A percentile compares a stretch with the other conserved stretches of the same genome.
Evolutionary conservation across 2,329 filamentous ascomycete species (phyloP).

Genomic region (Fusarium ramigenum): DNA sequence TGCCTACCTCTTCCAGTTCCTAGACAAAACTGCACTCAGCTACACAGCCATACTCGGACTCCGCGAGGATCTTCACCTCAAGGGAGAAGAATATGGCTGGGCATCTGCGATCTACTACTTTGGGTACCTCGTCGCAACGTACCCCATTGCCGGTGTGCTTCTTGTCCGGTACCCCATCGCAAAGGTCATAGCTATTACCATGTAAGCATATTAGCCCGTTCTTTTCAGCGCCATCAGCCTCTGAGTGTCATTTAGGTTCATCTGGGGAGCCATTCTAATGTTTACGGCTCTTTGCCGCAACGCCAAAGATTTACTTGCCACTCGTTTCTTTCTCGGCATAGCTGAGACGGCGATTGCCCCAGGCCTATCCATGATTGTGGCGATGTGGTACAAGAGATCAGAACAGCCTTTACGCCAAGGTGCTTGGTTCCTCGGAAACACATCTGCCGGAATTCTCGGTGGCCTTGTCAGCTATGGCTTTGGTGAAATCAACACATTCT

Average conservation of each 20-base stretch:
- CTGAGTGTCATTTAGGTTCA: not conserved
- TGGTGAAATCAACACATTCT: not conserved
- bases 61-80: not conserved
- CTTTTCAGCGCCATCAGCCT: accelerated
- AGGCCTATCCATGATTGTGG: not conserved
- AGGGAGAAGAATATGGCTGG: not conserved
- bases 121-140: not conserved
- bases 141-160: not conserved
- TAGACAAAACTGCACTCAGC: not conserved
- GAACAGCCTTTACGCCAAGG: not conserved
- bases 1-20: not conserved
- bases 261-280: not conserved
- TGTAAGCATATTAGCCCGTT: not conserved
- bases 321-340: not conserved
- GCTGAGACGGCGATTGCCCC: not conserved
- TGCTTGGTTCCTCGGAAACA: not conserved
- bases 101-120: not conserved
- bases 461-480: not conserved
- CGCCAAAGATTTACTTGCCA: not conserved
- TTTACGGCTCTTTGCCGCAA: not conserved
- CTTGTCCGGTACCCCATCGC: not conserved
- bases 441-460: not conserved
- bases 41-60: not conserved
- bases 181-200: not conserved
- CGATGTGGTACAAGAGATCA: not conserved